Percentiles rank a stretch among this genome's conserved stretches.
These are phyloP conservation scores for Mrakia hoshinonis DNA, from an alignment of 768 basidiomycete genomes.

Conservation along the genomic window DNA sequence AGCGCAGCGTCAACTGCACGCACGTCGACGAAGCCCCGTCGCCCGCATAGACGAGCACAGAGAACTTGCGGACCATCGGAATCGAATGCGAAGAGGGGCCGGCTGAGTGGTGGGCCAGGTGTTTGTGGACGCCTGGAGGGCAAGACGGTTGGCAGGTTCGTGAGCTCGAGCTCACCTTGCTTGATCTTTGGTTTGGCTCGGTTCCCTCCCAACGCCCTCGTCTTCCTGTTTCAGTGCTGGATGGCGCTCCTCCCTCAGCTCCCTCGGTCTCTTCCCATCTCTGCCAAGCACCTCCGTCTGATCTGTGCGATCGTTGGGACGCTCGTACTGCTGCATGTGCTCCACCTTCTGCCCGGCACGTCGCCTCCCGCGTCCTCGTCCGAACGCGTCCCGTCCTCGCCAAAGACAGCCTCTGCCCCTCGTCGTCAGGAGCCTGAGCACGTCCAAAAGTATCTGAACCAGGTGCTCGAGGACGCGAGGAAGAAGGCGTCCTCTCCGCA, in stretches of 20 bases:
- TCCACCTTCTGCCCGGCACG: neutral
- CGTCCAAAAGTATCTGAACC: neutral
- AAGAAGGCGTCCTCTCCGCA: neutral
- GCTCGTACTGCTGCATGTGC: neutral
- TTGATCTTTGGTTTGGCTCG: too few relatives aligned
- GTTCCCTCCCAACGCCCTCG: too few relatives aligned
- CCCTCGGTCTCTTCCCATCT: neutral
- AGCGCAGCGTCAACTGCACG: conserved; percentile 44
- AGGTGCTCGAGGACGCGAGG: neutral
- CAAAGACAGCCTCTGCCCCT: neutral
- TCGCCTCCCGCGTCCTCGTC: neutral
- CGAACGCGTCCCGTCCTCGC: neutral
- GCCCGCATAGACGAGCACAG: conserved; percentile 61
- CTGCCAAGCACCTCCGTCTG: neutral
- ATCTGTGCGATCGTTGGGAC: neutral
- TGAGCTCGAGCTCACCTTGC: too few relatives aligned
- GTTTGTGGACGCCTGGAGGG: too few relatives aligned
- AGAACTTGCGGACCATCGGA: too few relatives aligned
- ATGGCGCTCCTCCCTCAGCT: neutral
- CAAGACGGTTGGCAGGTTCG: too few relatives aligned
- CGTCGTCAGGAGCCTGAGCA: neutral
- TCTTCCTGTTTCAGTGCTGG: too few relatives aligned
- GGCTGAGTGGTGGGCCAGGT: too few relatives aligned
- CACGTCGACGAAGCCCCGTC: conserved; percentile 51
- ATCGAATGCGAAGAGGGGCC: too few relatives aligned